Conservation (phyloP, 2,329 filamentous ascomycete genomes). For the Cryphonectria japonica region DNA sequence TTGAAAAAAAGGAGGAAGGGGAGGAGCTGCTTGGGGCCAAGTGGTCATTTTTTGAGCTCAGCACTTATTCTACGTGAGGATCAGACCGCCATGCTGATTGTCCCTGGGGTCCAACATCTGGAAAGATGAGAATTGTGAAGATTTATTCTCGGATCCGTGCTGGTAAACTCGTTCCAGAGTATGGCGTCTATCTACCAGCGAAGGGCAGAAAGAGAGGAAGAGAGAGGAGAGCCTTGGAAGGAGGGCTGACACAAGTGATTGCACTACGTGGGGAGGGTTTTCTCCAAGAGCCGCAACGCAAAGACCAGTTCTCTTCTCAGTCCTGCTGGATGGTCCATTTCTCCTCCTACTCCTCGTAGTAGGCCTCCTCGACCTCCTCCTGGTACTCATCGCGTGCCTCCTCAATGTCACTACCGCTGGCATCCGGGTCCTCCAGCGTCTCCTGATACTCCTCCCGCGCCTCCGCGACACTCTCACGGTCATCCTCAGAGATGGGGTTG, state of each 20-base stretch:
- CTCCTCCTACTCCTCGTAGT: conserved; percentile 34
- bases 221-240: neutral
- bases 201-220: neutral
- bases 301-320: neutral
- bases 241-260: neutral
- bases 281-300: neutral
- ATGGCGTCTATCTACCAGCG: neutral
- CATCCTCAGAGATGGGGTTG: conserved; percentile 46
- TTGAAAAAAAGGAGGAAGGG: neutral
- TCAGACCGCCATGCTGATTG: neutral
- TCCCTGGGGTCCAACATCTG: neutral
- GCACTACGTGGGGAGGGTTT: neutral
- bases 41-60: neutral
- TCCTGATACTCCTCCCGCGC: conserved; percentile 50
- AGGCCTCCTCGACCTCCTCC: conserved; percentile 53
- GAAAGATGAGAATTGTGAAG: neutral
- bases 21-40: neutral
- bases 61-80: neutral
- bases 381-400: conserved; percentile 56
- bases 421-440: conserved; percentile 43
- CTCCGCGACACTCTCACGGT: conserved; percentile 47
- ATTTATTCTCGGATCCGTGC: neutral
- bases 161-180: neutral
- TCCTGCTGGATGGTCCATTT: neutral
- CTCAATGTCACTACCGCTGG: conserved; percentile 49